phyloP scores from a whole-genome alignment of 345 rosid genomes.

The Conringia planisiliqua region DNA sequence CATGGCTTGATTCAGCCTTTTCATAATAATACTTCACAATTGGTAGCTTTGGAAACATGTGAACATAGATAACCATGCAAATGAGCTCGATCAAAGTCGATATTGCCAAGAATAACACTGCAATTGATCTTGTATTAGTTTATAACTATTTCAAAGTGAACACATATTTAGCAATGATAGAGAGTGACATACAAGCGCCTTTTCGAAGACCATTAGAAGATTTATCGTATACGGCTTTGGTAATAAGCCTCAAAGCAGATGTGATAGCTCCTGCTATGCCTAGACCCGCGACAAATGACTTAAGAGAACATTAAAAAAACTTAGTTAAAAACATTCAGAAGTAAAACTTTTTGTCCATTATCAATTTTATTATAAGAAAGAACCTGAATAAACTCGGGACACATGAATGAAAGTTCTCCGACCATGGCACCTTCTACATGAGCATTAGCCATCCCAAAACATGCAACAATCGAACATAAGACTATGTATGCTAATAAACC shows the following conservation, averaged over 20 bases:
- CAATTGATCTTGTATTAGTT: background rate
- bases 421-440: slow-evolving; percentile 79
- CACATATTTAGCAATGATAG: background rate
- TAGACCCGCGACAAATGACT: slow-evolving; percentile 71
- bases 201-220: slow-evolving; percentile 64
- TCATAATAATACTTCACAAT: slow-evolving; percentile 66
- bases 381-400: slow-evolving; percentile 76
- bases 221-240: slow-evolving; percentile 61
- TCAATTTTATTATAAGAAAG: background rate
- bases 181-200: slow-evolving; percentile 37
- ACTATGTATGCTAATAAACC: slow-evolving; percentile 35
- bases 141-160: background rate
- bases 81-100: slow-evolving; percentile 53
- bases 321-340: background rate
- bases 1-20: slow-evolving; percentile 46
- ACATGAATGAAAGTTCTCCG: slow-evolving; percentile 76
- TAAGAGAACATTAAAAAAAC: background rate
- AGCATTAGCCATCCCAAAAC: slow-evolving; percentile 73
- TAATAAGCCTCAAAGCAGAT: slow-evolving; percentile 62
- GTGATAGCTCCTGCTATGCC: slow-evolving; percentile 76
- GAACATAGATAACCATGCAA: slow-evolving; percentile 52
- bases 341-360: background rate
- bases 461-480: slow-evolving; percentile 54
- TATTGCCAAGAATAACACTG: slow-evolving; percentile 67
- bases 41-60: slow-evolving; percentile 57